Base-by-base conservation (phyloP, 148 eudicot species). In the Linanthus parryae region DNA sequence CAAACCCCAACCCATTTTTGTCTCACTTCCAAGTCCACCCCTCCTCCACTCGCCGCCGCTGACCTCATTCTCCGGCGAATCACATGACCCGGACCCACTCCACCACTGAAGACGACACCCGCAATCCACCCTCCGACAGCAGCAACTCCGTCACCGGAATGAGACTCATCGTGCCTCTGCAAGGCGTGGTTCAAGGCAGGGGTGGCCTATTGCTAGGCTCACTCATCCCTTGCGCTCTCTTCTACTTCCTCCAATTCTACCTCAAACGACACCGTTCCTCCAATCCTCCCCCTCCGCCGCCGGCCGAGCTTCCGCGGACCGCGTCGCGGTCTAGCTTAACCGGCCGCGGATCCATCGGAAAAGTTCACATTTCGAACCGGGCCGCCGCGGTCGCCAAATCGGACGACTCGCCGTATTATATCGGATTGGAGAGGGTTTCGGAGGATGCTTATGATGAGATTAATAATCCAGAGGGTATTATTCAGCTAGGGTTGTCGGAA, bases 401-500 rank as follows among this genome's bases (percentile, higher is more conserved):
- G 14, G 57, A 66, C 36, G 73, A 66, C 17, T 80, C 87, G 2
- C 75, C 83, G 2, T 89, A 85, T 46, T 89, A 85, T 54, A 14
- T 75, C 49, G 95, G 97, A 14, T 33, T 80, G 68, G 88, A 77
- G 33, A 73, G 72, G 67, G 77, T 34, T 3, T 5, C n/a, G 4
- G 60, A 40, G 20, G 91, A 89, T 57, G 73, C 72, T 1, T 89
- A 68, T 33, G 71, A 85, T 37, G 63, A 47, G 13, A 20, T 63
- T 16, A 54, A 11, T 37, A 85, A 82, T 57, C 91, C 88, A 2
- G 35, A 76, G 44, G 97, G 97, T 21, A 40, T 90, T 36, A 67
- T 90, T 64, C 85, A 90, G 65, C 91, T 90, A 37, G 91, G 97
- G 9, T 44, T 82, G 43, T 63, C 95, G 0, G 95, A 90, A 70